Base-by-base conservation (phyloP, 2,329 filamentous ascomycete species). In the Metarhizium anisopliae region DNA sequence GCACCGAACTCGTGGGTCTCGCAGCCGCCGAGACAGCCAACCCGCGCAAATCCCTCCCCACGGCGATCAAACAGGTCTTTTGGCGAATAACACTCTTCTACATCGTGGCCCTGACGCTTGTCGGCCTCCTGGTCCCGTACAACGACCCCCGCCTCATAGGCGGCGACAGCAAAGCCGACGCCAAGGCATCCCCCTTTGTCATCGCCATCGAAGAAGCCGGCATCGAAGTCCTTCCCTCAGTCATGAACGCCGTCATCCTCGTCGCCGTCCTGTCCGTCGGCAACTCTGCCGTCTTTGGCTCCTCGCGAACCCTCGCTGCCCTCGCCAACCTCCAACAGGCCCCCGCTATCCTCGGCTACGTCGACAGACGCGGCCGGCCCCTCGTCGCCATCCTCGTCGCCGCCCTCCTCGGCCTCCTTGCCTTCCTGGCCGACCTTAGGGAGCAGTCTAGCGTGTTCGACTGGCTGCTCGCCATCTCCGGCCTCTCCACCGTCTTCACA, bases 211-310 rank as follows among this genome's bases (percentile, higher is more conserved):
- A 87, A 61, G 87, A 91, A 59, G 90, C 91, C 1, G 87, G 89
- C 8, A 95, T 96, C 63, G 74, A 82, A 47, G 85, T 87, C 2
- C 80, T 96, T 2, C 90, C 90, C 2, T 92, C 88, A 0, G 81
- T 96, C 54, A 95, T 96, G 87, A 96, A 97, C 70, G 85, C 84
- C n/a, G 90, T 96, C 58, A 96, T 96, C 68, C 84, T 96, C 66
- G 84, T 95, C 59, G 87, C 92, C 20, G 91, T 96, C 25, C 75
- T 96, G 25, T 95, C 90, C 0, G 92, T 96, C 58, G 91, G 91
- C 56, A 96, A 96, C 71, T 93, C 90, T 6, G 86, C 91, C 59
- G 86, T 96, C 58, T 97, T 95, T 65, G 93, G 91, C 40, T 93
- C 90, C 29, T 95, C 90, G 1, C 85, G 93, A 63, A 96, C 92